Evolutionary conservation across 2,329 filamentous ascomycete species (phyloP), one percentile per base, ranked within the genome.

Genomic region (Coleophoma cylindrospora): DNA sequence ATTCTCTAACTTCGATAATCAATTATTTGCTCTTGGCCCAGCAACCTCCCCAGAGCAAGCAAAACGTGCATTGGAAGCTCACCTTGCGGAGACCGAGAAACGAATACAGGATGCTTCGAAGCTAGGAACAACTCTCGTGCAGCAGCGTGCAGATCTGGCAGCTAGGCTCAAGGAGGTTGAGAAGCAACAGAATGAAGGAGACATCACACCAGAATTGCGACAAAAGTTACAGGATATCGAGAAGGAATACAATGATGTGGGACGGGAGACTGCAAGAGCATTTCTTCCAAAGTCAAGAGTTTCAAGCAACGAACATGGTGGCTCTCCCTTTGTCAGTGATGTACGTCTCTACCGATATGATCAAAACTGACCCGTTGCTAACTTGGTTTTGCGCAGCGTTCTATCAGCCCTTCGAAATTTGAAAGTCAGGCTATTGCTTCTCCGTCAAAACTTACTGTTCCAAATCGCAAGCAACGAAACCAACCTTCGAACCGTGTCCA

Each of bases 201-300:
- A 96, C 54, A 82, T 97, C 47, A 85, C 86, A 0, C 83, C 88
- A 3, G 91, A 96, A 57, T 73, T 99, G 61, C 88, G 87, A 52
- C 80, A 86, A 62, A 91, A 88, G 69, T 78, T 99, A 48, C 77
- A 83, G 13, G 91, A 95, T 55, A 83, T 99, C 52, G 94, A 99
- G 68, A 89, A 83, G 67, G 94, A 99, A 64, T 97, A 95, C 72
- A 92, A 95, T 66, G 91, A 96, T 64, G 85, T 97, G 43, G 91
- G 91, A 12, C 80, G 87, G 55, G 92, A 97, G 66, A 94, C 88
- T 44, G 90, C 92, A 40, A 81, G 92, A 57, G 91, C 89, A 2
- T 92, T 96, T 66, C 72, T 97, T 53, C 87, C 84, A 34, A 94
- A 94, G 59, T 91, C 91, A 67, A 81, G 90, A 62, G 81, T 89